Conservation (phyloP, 75 land plant genomes). For the Pinus taeda region DNA sequence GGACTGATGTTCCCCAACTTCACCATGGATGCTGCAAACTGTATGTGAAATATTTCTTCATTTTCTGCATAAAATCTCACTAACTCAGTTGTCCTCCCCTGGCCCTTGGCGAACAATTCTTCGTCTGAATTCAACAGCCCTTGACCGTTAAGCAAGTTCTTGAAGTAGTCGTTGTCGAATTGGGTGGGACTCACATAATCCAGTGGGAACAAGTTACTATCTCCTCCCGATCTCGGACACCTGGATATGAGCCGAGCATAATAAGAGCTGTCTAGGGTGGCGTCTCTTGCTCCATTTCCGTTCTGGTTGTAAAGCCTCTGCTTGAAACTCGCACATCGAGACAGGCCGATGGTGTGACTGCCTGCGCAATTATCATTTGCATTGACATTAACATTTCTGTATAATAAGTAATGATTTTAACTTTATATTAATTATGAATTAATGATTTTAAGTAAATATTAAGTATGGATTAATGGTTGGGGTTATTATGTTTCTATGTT, state of each 20-base stretch:
- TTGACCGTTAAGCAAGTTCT: constrained; percentile 35
- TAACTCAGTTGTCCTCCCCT: constrained; percentile 21
- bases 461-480: too few species aligned
- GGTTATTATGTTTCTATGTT: too few species aligned
- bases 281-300: constrained; percentile 57
- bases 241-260: constrained; percentile 25
- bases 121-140: constrained; percentile 64
- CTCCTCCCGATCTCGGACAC: constrained; percentile 69
- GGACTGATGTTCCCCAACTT: constrained; percentile 69
- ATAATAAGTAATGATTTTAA: too few species aligned
- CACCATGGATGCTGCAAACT: constrained; percentile 62
- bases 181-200: constrained; percentile 44
- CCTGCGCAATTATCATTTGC: constrained; percentile 30
- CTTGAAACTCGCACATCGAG: constrained; percentile 70
- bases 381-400: too few species aligned
- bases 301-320: constrained; percentile 69
- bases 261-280: constrained; percentile 32
- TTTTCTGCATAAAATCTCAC: constrained; percentile 56
- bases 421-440: too few species aligned
- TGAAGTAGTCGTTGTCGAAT: constrained; percentile 83
- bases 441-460: too few species aligned
- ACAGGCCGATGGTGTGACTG: constrained; percentile 75
- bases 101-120: constrained; percentile 32
- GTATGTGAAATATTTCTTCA: constrained; percentile 47
- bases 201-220: constrained; percentile 50